Base-by-base conservation (phyloP, 2,329 filamentous ascomycete species). In the Chaetomium strumarium region DNA sequence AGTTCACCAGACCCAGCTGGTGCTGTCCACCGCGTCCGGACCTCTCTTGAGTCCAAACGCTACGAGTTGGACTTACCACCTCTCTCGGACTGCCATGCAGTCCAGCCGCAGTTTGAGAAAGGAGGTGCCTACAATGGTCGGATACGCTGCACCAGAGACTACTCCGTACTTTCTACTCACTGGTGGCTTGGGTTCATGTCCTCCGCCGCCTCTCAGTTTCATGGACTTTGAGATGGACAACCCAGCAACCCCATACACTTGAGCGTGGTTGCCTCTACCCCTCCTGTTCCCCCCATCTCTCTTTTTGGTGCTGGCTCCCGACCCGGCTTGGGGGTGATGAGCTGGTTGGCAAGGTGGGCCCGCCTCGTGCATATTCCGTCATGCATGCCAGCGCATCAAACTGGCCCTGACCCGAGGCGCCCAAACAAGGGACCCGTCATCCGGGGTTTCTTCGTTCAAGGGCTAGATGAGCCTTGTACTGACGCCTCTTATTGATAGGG, bases 361-460 rank as follows among this genome's bases (percentile, higher is more conserved):
- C 69, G 66, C 69, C 67, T 72, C 69, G 66, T 78, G 76, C 77
- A 78, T 75, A 73, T 76, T 73, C 75, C 75, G 75, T 78, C 75
- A 78, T 80, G 76, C 77, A 80, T 79, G 76, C 74, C 74, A 76
- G 68, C 74, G 71, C 74, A 76, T 76, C 72, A 75, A 73, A 58
- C 55, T 63, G 68, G 66, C 68, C 70, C 49, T 46, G 66, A 68
- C 63, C 68, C 68, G 69, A 71, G 70, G 69, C 71, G 69, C 70
- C 61, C 67, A 68, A 64, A 58, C 54, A 55, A 57, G 53, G 46
- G 57, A 58, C 59, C 57, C 63, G 63, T 65, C 63, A 66, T 65
- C 67, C 65, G 61, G 24, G 65, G 64, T 64, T 65, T 63, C 58
- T 60, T 55, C 55, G 58, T 62, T 70, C 70, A 68, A 70, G 72